phyloP scores from a whole-genome alignment of 2,329 filamentous ascomycete genomes.

The Bipolaris zeicola region DNA sequence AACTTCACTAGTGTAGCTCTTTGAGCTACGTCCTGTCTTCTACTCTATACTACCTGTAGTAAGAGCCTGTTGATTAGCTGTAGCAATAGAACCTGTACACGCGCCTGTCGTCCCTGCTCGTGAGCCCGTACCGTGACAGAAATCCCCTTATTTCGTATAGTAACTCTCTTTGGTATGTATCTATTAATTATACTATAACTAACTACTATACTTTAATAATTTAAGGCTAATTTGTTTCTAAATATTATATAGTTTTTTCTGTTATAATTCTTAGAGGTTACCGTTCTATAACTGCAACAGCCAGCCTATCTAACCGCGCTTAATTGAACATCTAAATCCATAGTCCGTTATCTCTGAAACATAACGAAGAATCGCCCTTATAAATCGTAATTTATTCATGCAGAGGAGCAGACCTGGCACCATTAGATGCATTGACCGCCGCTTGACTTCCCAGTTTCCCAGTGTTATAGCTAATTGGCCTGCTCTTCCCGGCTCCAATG shows the following conservation, averaged over 20 bases:
- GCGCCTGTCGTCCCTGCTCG: no score
- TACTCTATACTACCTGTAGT: no score
- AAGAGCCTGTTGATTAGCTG: no score
- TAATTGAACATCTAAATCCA: not conserved
- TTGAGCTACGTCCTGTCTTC: no score
- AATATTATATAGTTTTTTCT: not conserved
- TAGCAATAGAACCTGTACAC: no score
- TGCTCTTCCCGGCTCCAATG: not conserved
- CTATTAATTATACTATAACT: no score
- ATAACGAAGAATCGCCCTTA: not conserved
- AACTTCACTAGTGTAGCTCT: no score
- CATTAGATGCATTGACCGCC: not conserved
- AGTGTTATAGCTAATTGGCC: not conserved
- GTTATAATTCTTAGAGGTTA: not conserved
- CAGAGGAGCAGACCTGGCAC: not conserved
- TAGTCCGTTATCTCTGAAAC: not conserved
- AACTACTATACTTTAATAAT: not conserved
- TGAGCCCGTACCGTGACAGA: no score
- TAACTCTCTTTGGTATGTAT: no score
- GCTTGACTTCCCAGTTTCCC: not conserved
- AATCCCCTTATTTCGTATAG: no score
- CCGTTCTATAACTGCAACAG: not conserved
- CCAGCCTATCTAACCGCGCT: not conserved
- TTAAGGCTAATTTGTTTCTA: not conserved
- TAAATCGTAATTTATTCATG: not conserved